Conservation (phyloP, 805 yeast genomes). For the Candida germanica region DNA sequence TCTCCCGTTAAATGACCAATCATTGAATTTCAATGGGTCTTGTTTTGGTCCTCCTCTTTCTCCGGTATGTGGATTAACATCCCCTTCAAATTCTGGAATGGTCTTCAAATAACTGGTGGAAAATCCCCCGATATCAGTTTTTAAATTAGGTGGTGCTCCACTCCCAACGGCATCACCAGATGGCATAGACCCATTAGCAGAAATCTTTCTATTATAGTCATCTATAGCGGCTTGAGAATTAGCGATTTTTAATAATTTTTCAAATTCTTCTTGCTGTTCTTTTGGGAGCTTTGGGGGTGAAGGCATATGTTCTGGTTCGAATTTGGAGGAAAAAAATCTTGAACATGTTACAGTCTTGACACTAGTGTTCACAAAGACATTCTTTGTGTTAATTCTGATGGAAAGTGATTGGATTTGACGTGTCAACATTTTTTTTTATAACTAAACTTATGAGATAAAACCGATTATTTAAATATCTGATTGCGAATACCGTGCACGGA, state of each 20-base stretch:
- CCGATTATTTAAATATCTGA: no score
- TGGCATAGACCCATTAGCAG: slow-evolving; percentile 24
- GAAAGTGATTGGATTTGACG: no score
- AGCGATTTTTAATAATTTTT: slow-evolving; percentile 76
- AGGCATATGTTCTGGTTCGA: slow-evolving; percentile 14
- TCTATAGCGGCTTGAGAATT: slow-evolving; percentile 75
- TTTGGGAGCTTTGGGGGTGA: slow-evolving; percentile 75
- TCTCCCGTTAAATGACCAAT: slow-evolving; percentile 90
- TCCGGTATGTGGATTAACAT: slow-evolving; percentile 88
- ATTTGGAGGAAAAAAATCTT: slow-evolving; percentile 11
- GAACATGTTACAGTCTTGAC: no score
- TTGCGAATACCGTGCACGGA: slow-evolving; percentile 1
- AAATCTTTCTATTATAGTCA: slow-evolving; percentile 55
- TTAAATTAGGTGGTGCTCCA: slow-evolving; percentile 25
- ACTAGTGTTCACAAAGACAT: no score
- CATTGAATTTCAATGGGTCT: slow-evolving; percentile 84
- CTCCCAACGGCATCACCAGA: slow-evolving; percentile 10
- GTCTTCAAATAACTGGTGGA: slow-evolving; percentile 71
- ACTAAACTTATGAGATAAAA: no score
- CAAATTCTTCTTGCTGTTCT: slow-evolving; percentile 89
- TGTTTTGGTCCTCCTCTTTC: slow-evolving; percentile 97
- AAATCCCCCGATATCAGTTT: slow-evolving; percentile 58
- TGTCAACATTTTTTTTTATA: no score
- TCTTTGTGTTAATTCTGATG: no score
- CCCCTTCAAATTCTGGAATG: slow-evolving; percentile 94